Base-by-base conservation (phyloP, 768 basidiomycete species). In the Calocera viscosa region DNA sequence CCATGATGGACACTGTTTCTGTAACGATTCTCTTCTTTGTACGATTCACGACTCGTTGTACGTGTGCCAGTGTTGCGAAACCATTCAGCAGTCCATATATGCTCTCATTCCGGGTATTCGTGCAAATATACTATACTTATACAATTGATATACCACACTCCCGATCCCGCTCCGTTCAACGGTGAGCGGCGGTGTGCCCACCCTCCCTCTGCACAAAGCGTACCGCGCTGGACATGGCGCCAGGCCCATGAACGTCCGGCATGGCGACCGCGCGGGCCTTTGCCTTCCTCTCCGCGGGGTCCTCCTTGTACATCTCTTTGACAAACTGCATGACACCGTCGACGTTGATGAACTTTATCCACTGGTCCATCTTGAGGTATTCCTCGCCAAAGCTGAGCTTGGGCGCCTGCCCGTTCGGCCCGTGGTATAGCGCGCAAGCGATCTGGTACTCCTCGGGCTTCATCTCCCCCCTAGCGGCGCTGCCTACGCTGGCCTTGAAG, bases 401-500 rank as follows among this genome's bases (percentile, higher is more conserved):
- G 26, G 53, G 24, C 24, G 11, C 14, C 53, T 2, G 14, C 2
- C 5, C 24, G 2, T 11, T 28, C 26, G 53, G 53, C 2, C 53
- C 53, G 53, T 60, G 53, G 30, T 60, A 60, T 5, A 60, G 53
- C 30, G 53, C 53, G 30, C 53, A 60, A 5, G 53, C 53, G 53
- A 60, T 32, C 30, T 60, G 53, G 53, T 60, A 60, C 53, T 60
- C 53, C 22, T 60, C 53, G 14, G 53, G 53, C 53, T 60, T 60
- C 53, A 60, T 60, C 30, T 60, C 53, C 14, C 53, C 53, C 53
- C 53, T 26, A 2, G 53, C 53, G 11, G 53, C 24, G 30, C 26
- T 28, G 17, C 87, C 88, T 17, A 91, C 81, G 65, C 84, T 83
- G 16, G 87, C 83, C 67, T 82, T 82, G 82, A 88, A 93, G 43